These are phyloP conservation scores for Leccinum rimulosum DNA, from an alignment of 768 basidiomycete genomes.

Conservation along the genomic window DNA sequence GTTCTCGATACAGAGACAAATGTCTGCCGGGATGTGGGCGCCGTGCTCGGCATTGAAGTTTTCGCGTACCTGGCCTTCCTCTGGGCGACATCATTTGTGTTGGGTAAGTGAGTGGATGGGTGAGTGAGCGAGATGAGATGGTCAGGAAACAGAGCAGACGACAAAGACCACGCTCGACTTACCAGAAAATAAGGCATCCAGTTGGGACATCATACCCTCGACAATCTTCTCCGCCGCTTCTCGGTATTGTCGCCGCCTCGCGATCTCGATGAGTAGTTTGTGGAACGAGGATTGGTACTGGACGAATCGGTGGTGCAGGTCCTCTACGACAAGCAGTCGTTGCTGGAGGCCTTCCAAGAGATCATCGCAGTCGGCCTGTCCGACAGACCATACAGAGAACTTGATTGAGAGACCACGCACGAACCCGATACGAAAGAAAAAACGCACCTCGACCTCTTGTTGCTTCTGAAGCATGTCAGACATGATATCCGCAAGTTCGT, in stretches of 20 bases:
- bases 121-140: not conserved
- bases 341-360: constrained; percentile 56
- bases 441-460: constrained; percentile 61
- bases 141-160: not conserved
- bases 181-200: constrained; percentile 70
- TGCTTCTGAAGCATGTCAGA: constrained; percentile 71
- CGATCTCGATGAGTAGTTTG: constrained; percentile 72
- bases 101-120: not conserved
- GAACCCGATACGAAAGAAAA: not conserved
- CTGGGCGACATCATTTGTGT: constrained; percentile 33
- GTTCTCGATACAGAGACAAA: constrained; percentile 76
- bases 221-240: constrained; percentile 67
- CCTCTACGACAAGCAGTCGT: constrained; percentile 59
- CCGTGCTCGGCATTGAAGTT: constrained; percentile 76
- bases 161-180: constrained; percentile 4
- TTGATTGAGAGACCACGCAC: not conserved
- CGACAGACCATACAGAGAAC: not conserved
- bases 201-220: constrained; percentile 58
- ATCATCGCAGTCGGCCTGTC: constrained; percentile 50
- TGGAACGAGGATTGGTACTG: constrained; percentile 72
- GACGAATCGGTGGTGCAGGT: constrained; percentile 63
- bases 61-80: constrained; percentile 62
- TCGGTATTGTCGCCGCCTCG: constrained; percentile 61
- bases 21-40: constrained; percentile 69
- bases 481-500: constrained; percentile 80